Evolutionary conservation across 1,139 yeast genomes (phyloP).

Genomic region (Candida sanyaensis): DNA sequence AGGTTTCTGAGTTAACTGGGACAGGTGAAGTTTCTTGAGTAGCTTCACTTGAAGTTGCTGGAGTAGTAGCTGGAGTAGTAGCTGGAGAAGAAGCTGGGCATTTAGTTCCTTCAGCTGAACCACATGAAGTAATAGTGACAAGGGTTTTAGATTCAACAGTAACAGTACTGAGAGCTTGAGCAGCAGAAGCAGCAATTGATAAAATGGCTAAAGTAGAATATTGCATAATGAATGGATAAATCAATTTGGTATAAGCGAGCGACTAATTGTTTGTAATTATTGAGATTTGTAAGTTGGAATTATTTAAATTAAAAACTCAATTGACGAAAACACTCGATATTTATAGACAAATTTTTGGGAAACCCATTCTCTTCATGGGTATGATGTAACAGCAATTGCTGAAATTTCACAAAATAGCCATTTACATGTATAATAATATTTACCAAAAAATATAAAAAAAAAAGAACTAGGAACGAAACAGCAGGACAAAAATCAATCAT

Average conservation of each 20-base stretch:
- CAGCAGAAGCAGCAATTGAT: slow-evolving; percentile 39
- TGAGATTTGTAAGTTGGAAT: too few species aligned
- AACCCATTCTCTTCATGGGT: background rate
- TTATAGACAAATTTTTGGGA: background rate
- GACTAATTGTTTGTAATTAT: slow-evolving; percentile 25
- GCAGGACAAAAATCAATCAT: too few species aligned
- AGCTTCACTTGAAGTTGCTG: background rate
- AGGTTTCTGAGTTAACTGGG: background rate
- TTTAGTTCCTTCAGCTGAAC: slow-evolving; percentile 31
- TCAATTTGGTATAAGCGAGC: slow-evolving; percentile 23
- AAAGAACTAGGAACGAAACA: too few species aligned
- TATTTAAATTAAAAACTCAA: too few species aligned
- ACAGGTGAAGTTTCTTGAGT: background rate
- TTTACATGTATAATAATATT: too few species aligned
- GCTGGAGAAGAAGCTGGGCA: slow-evolving; percentile 33
- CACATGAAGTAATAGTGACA: slow-evolving; percentile 48
- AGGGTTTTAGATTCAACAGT: slow-evolving; percentile 20
- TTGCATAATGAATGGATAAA: slow-evolving; percentile 31
- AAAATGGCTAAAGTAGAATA: slow-evolving; percentile 49
- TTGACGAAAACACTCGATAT: background rate
- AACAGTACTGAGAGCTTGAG: slow-evolving; percentile 28
- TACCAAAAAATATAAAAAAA: too few species aligned
- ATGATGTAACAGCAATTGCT: background rate
- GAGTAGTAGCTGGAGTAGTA: too few species aligned
- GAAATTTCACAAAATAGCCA: background rate